Conservation (phyloP, 2,329 filamentous ascomycete genomes). For the Colletotrichum sp. region DNA sequence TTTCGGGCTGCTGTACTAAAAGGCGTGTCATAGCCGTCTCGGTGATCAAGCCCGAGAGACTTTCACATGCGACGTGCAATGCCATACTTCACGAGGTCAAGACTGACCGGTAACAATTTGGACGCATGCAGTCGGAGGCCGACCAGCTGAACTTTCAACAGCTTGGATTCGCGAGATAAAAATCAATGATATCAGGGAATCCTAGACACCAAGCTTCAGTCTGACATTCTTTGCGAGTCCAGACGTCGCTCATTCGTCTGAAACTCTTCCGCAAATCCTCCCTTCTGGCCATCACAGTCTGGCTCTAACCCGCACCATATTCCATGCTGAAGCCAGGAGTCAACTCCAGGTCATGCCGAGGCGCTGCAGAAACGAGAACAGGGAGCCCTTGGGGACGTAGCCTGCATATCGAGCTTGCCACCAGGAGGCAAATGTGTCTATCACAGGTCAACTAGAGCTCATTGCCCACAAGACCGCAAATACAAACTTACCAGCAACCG, state of each 20-base stretch:
- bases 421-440: slow-evolving; percentile 1
- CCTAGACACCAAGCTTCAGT: neutral
- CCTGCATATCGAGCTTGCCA: slow-evolving; percentile 13
- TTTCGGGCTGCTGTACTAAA: rapidly evolving
- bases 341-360: slow-evolving; percentile 14
- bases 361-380: neutral
- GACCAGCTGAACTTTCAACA: neutral
- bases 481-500: neutral
- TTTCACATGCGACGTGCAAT: neutral
- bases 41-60: neutral
- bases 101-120: rapidly evolving
- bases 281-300: neutral
- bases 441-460: neutral
- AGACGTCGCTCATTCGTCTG: rapidly evolving
- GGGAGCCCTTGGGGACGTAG: neutral
- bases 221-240: rapidly evolving
- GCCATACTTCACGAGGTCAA: rapidly evolving
- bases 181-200: rapidly evolving
- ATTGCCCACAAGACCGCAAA: too few relatives aligned
- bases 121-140: neutral
- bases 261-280: rapidly evolving
- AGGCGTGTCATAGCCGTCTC: too few relatives aligned
- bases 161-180: neutral
- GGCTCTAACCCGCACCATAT: neutral
- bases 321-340: neutral